Base-by-base conservation (phyloP, 1,284 basidiomycete species). In the Ceratobasidium sp. region DNA sequence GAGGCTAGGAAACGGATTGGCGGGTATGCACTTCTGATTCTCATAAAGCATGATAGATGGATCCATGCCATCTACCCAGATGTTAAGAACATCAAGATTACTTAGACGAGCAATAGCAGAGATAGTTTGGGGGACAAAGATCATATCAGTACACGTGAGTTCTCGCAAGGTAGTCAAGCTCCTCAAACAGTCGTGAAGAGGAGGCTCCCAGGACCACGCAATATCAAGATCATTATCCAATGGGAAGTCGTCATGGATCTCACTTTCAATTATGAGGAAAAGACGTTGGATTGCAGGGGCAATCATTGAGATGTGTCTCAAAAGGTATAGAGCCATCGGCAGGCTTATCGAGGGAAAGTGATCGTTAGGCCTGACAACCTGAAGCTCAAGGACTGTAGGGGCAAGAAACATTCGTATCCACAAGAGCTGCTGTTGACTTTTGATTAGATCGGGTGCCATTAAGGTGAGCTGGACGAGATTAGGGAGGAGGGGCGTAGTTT, bases 401-500 rank as follows among this genome's bases (percentile, higher is more conserved):
- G 69, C 28, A n/a, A 58, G 33, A 39, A 71, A 58, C 39, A n/a
- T 42, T 39, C 33, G 28, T 9, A 58, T 71, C 69, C 69, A 71
- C 18, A 71, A 39, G 7, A 71, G 28, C 23, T 71, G 69, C 18
- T 58, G 13, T 58, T 20, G 69, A 53, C 53, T n/a, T n/a, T 10
- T 42, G 53, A 58, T 44, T 40, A 12, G 5, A 20, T n/a, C 40
- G 12, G 20, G 53, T 20, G 55, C 20, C 28, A 28, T 71, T 9
- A 71, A 9, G 3, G 69, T 71, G 26, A 71, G 53, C 18, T 20
- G 55, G 9, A 44, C 33, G 39, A 71, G 69, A 20, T 71, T 55
- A 9, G 69, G 53, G 33, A 71, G 53, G 33, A 71, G 15, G 15
- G 69, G 69, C 15, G 33, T 53, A 12, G n/a, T 18, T 18, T 60